Conservation (phyloP, 1,284 basidiomycete genomes). For the Hemileia vastatrix region DNA sequence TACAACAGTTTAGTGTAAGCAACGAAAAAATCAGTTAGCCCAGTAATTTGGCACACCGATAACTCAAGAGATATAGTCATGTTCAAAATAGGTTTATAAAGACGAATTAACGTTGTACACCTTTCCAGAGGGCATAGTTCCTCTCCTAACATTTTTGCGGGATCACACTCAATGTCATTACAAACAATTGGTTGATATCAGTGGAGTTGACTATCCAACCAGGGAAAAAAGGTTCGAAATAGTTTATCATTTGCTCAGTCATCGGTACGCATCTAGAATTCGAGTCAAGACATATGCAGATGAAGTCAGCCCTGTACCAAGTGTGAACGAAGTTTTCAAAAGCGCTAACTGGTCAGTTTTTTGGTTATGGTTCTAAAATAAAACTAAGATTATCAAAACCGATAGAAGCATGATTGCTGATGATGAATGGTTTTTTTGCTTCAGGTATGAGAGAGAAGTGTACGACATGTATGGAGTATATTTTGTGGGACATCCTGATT, state of each 20-base stretch:
- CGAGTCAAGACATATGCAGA: conserved; percentile 96
- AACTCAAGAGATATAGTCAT: no score
- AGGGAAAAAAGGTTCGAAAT: conserved; percentile 91
- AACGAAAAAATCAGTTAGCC: background rate
- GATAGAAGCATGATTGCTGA: background rate
- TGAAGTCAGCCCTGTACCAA: conserved; percentile 90
- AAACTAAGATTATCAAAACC: background rate
- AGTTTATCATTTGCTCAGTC: conserved; percentile 86
- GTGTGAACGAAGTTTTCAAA: conserved; percentile 64
- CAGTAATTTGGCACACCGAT: no score
- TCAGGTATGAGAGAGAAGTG: conserved; percentile 77
- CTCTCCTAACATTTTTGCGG: conserved; percentile 81
- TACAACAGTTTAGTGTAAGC: conserved; percentile 77
- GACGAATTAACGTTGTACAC: conserved; percentile 90
- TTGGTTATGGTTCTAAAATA: background rate
- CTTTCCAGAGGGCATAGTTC: conserved; percentile 70
- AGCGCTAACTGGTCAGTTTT: conserved; percentile 73
- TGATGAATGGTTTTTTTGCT: background rate
- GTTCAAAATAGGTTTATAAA: conserved; percentile 74
- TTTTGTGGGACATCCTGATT: conserved; percentile 90
- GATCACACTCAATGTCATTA: conserved; percentile 96
- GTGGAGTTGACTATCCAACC: conserved; percentile 90
- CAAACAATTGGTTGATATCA: conserved; percentile 86
- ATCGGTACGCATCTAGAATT: conserved; percentile 63
- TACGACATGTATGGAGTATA: conserved; percentile 99